Conservation (phyloP, 768 basidiomycete genomes). For the Lactarius pseudohatsudake region DNA sequence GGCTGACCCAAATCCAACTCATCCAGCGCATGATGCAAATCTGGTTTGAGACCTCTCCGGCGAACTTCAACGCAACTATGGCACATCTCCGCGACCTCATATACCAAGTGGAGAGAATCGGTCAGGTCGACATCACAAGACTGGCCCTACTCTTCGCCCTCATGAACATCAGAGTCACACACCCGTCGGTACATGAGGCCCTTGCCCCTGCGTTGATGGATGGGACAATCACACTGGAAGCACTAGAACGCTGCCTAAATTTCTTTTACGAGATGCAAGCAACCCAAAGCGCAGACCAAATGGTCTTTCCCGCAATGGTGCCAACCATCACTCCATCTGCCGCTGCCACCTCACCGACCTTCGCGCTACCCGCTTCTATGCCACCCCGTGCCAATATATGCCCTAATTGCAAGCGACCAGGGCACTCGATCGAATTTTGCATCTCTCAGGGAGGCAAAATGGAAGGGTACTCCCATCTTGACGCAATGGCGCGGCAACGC, state of each 20-base stretch:
- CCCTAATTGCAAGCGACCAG: background rate
- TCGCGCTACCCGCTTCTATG: background rate
- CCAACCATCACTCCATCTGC: too few species aligned
- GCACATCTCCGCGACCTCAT: background rate
- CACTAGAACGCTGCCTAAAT: too few species aligned
- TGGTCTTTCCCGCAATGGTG: too few species aligned
- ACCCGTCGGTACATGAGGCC: too few species aligned
- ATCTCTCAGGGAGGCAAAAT: constrained; percentile 10
- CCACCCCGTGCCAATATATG: background rate
- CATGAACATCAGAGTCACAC: background rate
- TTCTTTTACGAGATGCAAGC: too few species aligned
- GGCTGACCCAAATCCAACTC: constrained; percentile 28
- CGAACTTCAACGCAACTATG: background rate
- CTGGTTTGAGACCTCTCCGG: constrained; percentile 9
- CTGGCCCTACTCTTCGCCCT: background rate
- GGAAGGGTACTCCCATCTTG: background rate
- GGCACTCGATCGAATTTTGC: constrained; percentile 9
- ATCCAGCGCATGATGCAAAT: constrained; percentile 29
- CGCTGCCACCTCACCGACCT: fast-evolving
- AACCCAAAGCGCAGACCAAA: too few species aligned
- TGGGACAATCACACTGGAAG: too few species aligned
- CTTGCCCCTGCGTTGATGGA: too few species aligned
- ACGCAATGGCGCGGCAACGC: too few species aligned
- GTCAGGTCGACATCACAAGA: background rate
- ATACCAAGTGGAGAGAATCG: background rate